phyloP scores from a whole-genome alignment of 768 basidiomycete genomes.

The Lentinus brumalis region DNA sequence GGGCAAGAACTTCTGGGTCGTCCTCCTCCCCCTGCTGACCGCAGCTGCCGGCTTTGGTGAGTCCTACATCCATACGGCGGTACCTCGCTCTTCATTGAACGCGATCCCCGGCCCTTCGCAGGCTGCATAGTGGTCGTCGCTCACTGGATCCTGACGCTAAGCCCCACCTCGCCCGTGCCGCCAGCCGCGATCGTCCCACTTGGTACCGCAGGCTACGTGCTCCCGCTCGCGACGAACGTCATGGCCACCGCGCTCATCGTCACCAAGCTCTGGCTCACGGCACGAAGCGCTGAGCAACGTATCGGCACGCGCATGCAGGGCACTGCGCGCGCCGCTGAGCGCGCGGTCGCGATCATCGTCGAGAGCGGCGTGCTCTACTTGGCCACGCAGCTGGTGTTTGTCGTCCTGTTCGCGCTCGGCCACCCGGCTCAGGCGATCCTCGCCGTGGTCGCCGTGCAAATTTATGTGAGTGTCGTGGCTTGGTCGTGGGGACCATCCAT shows the following conservation, averaged over 20 bases:
- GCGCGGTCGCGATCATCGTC: conserved; percentile 38
- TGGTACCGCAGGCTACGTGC: conserved; percentile 36
- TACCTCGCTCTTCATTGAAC: neutral
- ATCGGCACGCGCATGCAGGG: conserved; percentile 18
- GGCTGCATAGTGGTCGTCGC: conserved; percentile 34
- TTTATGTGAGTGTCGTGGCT: conserved; percentile 36
- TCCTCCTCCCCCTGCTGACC: conserved; percentile 37
- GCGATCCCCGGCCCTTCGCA: conserved; percentile 13
- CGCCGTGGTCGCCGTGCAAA: conserved; percentile 40
- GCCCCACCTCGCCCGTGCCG: conserved; percentile 35
- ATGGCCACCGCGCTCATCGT: conserved; percentile 45
- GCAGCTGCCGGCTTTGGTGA: conserved; percentile 38
- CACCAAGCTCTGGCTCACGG: conserved; percentile 37
- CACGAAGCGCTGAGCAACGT: neutral
- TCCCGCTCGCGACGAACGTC: conserved; percentile 45
- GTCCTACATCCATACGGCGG: conserved; percentile 5
- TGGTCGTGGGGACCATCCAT: neutral
- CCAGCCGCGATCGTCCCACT: conserved; percentile 39
- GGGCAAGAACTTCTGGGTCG: conserved; percentile 35
- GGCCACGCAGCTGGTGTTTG: conserved; percentile 42
- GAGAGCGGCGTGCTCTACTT: conserved; percentile 45
- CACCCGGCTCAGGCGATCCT: conserved; percentile 39
- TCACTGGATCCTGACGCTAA: conserved; percentile 30
- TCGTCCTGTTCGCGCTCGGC: conserved; percentile 37
- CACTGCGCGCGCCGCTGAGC: neutral